These are phyloP conservation scores for Crassisporium funariophilum DNA, from an alignment of 768 basidiomycete genomes.

Conservation along the genomic window DNA sequence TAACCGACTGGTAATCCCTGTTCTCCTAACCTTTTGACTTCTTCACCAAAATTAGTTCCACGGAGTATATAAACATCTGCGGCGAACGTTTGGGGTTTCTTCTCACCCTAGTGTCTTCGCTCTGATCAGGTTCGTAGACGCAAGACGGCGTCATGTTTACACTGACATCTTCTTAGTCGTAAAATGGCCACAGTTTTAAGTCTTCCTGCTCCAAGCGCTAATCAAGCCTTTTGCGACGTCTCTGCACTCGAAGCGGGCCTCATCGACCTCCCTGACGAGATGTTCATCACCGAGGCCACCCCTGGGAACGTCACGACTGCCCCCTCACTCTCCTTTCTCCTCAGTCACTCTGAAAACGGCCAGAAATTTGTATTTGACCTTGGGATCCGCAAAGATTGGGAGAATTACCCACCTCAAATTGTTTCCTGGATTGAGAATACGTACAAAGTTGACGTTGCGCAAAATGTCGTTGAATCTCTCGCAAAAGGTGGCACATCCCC, in stretches of 20 bases:
- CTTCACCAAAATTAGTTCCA: too few species aligned
- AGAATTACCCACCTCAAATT: conserved; percentile 39
- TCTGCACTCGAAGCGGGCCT: conserved; percentile 59
- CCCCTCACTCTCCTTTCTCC: conserved; percentile 55
- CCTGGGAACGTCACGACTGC: conserved; percentile 28
- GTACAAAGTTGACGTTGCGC: conserved; percentile 28
- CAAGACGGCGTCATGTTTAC: too few species aligned
- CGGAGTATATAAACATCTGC: too few species aligned
- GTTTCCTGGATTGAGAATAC: conserved; percentile 28
- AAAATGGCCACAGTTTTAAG: background rate
- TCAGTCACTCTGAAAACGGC: conserved; percentile 46
- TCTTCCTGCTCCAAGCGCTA: conserved; percentile 39
- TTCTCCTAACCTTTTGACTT: too few species aligned
- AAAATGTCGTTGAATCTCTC: conserved; percentile 51
- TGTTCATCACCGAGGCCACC: conserved; percentile 37
- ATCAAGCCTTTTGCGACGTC: conserved; percentile 54
- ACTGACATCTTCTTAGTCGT: too few species aligned
- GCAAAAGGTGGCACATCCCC: conserved; percentile 49
- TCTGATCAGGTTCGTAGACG: too few species aligned
- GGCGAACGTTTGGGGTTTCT: too few species aligned
- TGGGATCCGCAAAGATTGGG: conserved; percentile 51
- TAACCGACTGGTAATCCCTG: too few species aligned
- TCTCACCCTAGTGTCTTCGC: too few species aligned
- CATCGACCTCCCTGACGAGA: conserved; percentile 38
- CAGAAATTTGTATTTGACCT: conserved; percentile 55